Evolutionary conservation across 1,139 yeast species (phyloP).

Genomic region (Magnusiomyces tetraspermus): DNA sequence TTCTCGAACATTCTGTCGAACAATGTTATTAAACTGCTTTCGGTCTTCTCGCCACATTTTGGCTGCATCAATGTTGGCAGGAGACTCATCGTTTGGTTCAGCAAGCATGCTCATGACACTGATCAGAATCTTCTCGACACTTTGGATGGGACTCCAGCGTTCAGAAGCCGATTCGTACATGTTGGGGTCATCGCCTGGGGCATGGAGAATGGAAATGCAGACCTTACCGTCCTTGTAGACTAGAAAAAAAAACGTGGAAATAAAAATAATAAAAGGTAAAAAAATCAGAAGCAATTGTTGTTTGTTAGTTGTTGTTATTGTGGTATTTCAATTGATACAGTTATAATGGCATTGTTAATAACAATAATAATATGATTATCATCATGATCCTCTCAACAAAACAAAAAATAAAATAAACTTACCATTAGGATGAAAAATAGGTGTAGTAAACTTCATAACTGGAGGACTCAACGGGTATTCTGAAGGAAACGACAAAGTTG

Average conservation of each 20-base stretch:
- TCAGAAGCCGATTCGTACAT: conserved; percentile 93
- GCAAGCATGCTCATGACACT: conserved; percentile 71
- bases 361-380: background rate
- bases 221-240: conserved; percentile 90
- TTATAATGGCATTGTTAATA: no score
- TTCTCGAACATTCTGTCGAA: conserved; percentile 53
- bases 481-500: conserved; percentile 64
- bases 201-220: conserved; percentile 86
- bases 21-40: conserved; percentile 53
- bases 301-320: background rate
- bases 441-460: conserved; percentile 67
- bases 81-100: conserved; percentile 93
- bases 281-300: background rate
- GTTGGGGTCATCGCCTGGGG: conserved; percentile 96
- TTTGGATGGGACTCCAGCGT: conserved; percentile 96
- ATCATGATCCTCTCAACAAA: background rate
- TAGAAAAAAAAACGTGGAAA: conserved; percentile 5
- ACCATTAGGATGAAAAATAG: conserved; percentile 80
- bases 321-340: background rate
- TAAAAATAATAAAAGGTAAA: no score
- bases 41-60: conserved; percentile 87
- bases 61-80: conserved; percentile 95
- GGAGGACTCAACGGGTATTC: conserved; percentile 96
- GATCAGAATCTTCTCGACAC: conserved; percentile 85
- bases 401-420: conserved; percentile 7